A percentile compares a stretch with the other conserved stretches of the same genome.
These are phyloP conservation scores for Adansonia grandidieri DNA, from an alignment of 441 rosid species.

Conservation along the genomic window DNA sequence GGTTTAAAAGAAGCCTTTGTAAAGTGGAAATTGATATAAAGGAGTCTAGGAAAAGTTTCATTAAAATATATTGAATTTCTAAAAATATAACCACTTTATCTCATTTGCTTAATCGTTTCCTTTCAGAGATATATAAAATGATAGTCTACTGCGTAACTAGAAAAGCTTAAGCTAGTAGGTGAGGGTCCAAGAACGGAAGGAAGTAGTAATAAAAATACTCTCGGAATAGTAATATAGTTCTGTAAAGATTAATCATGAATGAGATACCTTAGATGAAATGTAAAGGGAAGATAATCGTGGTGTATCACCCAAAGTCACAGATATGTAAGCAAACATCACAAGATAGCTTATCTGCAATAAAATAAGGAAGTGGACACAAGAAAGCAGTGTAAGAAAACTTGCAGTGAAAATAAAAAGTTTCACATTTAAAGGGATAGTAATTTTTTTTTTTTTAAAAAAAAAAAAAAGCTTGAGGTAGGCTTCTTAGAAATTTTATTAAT, in stretches of 20 bases:
- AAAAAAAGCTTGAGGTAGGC: neutral
- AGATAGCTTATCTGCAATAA: conserved; percentile 14
- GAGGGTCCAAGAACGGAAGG: neutral
- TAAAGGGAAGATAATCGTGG: conserved; percentile 75
- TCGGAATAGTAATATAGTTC: neutral
- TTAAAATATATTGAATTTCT: neutral
- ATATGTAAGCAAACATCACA: conserved; percentile 1
- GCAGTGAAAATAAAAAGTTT: neutral
- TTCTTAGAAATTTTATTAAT: neutral
- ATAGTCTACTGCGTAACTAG: neutral
- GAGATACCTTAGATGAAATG: conserved; percentile 80
- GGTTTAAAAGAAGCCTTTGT: conserved; percentile 3
- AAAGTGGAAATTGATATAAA: conserved; percentile 7
- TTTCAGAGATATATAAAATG: conserved; percentile 11
- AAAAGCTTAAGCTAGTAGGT: conserved; percentile 13
- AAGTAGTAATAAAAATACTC: neutral
- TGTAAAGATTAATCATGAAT: conserved; percentile 22
- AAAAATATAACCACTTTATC: neutral
- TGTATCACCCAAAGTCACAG: conserved; percentile 84
- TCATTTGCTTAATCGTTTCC: conserved; percentile 1
- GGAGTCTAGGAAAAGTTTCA: neutral
- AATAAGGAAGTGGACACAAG: conserved; percentile 25
- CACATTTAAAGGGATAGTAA: neutral
- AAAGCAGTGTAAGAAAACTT: conserved; percentile 8
- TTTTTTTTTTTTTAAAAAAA: neutral